Percentiles rank a stretch among this genome's conserved stretches.
Conservation (phyloP, 768 basidiomycete species). For the Hygrophoropsis aurantiaca region DNA sequence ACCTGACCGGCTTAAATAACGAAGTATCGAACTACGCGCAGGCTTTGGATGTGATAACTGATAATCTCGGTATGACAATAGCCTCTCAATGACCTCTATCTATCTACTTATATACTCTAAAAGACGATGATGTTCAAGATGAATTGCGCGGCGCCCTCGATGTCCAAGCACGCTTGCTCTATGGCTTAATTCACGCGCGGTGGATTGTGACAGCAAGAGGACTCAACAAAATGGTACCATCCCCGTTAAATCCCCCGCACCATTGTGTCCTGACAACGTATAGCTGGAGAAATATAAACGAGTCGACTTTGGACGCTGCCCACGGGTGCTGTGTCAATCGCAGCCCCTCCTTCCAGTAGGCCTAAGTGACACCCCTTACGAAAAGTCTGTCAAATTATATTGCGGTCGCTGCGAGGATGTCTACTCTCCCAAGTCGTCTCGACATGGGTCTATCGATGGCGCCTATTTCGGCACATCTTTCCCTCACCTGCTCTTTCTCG, state of each 20-base stretch:
- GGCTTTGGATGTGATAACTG: conserved; percentile 94
- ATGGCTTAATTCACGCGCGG: conserved; percentile 94
- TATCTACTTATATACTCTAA: conserved; percentile 1
- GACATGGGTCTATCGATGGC: conserved; percentile 97
- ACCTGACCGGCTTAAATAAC: conserved; percentile 94
- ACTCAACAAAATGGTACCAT: conserved; percentile 86
- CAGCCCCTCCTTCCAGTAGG: conserved; percentile 97
- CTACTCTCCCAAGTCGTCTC: conserved; percentile 95
- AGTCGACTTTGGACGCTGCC: conserved; percentile 97
- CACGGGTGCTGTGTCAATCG: conserved; percentile 91
- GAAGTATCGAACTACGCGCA: conserved; percentile 94
- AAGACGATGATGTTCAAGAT: conserved; percentile 94
- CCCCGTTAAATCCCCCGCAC: background rate
- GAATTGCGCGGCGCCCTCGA: conserved; percentile 90
- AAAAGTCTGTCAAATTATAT: conserved; percentile 98
- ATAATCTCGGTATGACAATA: conserved; percentile 74
- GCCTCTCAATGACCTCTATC: background rate
- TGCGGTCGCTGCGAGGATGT: conserved; percentile 99
- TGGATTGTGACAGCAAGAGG: conserved; percentile 97
- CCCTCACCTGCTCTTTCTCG: conserved; percentile 95
- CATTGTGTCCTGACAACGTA: background rate
- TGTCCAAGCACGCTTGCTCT: conserved; percentile 88
- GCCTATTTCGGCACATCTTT: conserved; percentile 99
- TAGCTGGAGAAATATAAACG: conserved; percentile 97
- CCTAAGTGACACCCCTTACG: conserved; percentile 94